These are phyloP conservation scores for Wickerhamiella slavikovae DNA, from an alignment of 805 yeast species.

Conservation along the genomic window DNA sequence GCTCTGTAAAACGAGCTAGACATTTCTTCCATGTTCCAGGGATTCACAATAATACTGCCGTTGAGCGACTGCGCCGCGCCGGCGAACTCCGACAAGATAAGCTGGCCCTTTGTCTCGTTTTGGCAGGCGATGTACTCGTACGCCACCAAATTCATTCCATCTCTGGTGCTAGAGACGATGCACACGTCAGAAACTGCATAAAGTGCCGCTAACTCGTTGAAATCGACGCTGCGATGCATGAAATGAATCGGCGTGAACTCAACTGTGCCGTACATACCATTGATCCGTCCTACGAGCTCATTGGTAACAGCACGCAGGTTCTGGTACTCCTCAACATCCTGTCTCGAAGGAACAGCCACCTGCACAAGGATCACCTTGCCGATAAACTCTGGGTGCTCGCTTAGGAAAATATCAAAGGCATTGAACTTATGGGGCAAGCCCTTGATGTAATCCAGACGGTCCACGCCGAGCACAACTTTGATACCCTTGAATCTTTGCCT, in stretches of 20 bases:
- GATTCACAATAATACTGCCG: slow-evolving; percentile 85
- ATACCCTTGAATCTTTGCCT: slow-evolving; percentile 48
- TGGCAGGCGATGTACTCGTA: slow-evolving; percentile 97
- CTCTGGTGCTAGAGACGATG: slow-evolving; percentile 82
- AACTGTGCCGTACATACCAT: slow-evolving; percentile 88
- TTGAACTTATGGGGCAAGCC: slow-evolving; percentile 96
- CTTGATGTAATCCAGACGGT: slow-evolving; percentile 86
- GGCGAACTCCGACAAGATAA: slow-evolving; percentile 83
- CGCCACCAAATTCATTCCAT: slow-evolving; percentile 94
- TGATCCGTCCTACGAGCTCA: slow-evolving; percentile 89
- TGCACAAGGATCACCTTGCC: slow-evolving; percentile 92
- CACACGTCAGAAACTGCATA: slow-evolving; percentile 80
- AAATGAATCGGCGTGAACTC: slow-evolving; percentile 97
- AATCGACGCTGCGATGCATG: slow-evolving; percentile 78
- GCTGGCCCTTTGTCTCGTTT: slow-evolving; percentile 60
- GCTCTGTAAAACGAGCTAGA: slow-evolving; percentile 73
- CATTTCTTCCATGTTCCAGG: slow-evolving; percentile 95
- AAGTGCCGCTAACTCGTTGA: slow-evolving; percentile 76
- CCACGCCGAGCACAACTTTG: slow-evolving; percentile 90
- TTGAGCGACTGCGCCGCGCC: slow-evolving; percentile 98
- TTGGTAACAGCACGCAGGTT: slow-evolving; percentile 82
- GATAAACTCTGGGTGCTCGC: slow-evolving; percentile 93
- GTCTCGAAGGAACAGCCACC: slow-evolving; percentile 93
- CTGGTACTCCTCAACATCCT: slow-evolving; percentile 96
- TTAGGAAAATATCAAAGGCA: slow-evolving; percentile 81